phyloP scores from a whole-genome alignment of 768 basidiomycete genomes.

The Suillus decipiens region DNA sequence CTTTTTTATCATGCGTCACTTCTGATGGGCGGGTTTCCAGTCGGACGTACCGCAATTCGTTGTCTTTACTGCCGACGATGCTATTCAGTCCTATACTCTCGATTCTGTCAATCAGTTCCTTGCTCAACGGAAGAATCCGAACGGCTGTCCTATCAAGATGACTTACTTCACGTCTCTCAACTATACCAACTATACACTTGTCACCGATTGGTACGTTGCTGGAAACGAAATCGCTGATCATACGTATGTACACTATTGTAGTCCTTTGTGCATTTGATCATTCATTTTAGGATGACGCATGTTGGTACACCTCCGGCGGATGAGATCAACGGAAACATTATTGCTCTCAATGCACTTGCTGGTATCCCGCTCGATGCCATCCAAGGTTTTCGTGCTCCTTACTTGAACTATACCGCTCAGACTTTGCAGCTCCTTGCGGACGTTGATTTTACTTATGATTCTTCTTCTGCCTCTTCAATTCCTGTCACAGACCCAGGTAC shows the following conservation, averaged over 20 bases:
- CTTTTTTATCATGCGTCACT: not conserved
- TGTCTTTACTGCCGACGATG: constrained; percentile 77
- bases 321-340: constrained; percentile 78
- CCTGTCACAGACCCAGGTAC: constrained; percentile 67
- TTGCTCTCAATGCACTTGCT: constrained; percentile 75
- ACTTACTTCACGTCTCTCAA: constrained; percentile 73
- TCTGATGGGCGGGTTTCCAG: constrained; percentile 32
- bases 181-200: constrained; percentile 77
- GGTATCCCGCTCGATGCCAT: constrained; percentile 71
- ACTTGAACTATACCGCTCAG: constrained; percentile 62
- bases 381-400: constrained; percentile 77
- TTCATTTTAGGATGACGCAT: constrained; percentile 60
- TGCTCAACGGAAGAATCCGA: constrained; percentile 72
- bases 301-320: constrained; percentile 60
- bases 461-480: constrained; percentile 56
- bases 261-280: not conserved
- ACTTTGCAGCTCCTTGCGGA: constrained; percentile 59
- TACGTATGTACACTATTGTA: constrained; percentile 46
- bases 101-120: constrained; percentile 76
- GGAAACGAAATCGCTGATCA: constrained; percentile 85
- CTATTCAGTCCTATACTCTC: constrained; percentile 74
- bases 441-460: constrained; percentile 73
- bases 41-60: constrained; percentile 64
- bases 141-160: constrained; percentile 74
- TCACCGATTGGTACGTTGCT: constrained; percentile 79